Base-by-base conservation (phyloP, 2,329 filamentous ascomycete genomes). In the Achaetomium macrosporum region DNA sequence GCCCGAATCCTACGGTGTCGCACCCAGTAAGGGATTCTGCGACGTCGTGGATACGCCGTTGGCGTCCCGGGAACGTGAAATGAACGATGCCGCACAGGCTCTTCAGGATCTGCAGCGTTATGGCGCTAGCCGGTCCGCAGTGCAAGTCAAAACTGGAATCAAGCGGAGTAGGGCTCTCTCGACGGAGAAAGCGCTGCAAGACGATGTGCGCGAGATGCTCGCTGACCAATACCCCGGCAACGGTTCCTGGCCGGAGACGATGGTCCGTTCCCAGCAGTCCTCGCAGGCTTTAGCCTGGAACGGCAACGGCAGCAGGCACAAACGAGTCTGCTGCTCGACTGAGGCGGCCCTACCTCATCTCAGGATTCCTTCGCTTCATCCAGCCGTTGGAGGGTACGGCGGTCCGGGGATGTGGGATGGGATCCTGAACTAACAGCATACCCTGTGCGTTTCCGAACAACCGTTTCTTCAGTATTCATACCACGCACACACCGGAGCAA, bases 371-470 rank as follows among this genome's bases (percentile, higher is more conserved):
- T 66, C 71, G 19, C 65, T 76, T 41, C 77, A 81, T 60, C 71
- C 76, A 42, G 73, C 73, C 40, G 70, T 77, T 53, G 76, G 73
- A 54, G 77, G 69, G 43, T 68, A 76, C 31, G 74, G 74, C 41
- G 81, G 79, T 35, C 78, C 80, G 37, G 82, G 83, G 48, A 85
- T 86, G 81, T 87, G 84, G 83, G 74, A 79, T 54, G 80, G 77
- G 51, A 81, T 87, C 58, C 70, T 86, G 58, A 76, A 78, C 65
- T 81, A 55, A 36, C 41, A 37, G 20, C 42, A 20, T 39, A 30
- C 16, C n/a, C n/a, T n/a, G n/a, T n/a, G n/a, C n/a, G n/a, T n/a
- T n/a, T n/a, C n/a, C n/a, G n/a, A n/a, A n/a, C n/a, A n/a, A n/a
- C n/a, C n/a, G n/a, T n/a, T n/a, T n/a, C n/a, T n/a, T n/a, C n/a